These are phyloP conservation scores for Triticum aestivum DNA, from an alignment of 176 grass and related monocot species.

Conservation along the genomic window DNA sequence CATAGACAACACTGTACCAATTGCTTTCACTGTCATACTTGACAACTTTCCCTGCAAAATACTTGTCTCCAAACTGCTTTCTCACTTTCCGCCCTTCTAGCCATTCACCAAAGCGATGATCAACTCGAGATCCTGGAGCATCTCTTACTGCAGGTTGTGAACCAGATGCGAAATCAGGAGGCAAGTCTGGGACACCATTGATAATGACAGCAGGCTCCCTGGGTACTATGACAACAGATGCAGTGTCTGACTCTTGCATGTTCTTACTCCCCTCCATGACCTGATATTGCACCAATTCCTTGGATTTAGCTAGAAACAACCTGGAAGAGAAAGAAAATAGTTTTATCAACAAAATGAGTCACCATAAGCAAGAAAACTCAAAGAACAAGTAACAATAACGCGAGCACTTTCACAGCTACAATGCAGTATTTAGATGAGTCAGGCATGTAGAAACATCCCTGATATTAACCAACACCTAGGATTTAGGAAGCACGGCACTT, in stretches of 20 bases:
- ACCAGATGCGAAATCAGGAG: slow-evolving; percentile 27
- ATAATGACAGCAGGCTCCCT: slow-evolving; percentile 86
- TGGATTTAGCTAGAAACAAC: slow-evolving; percentile 21
- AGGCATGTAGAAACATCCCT: background rate
- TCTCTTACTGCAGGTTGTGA: slow-evolving; percentile 24
- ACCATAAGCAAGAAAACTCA: slow-evolving; percentile 7
- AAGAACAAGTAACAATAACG: slow-evolving; percentile 14
- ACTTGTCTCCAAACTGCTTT: slow-evolving; percentile 62
- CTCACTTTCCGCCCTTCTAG: slow-evolving; percentile 75
- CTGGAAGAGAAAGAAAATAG: slow-evolving; percentile 12
- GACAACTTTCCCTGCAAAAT: slow-evolving; percentile 69
- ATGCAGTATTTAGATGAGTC: background rate
- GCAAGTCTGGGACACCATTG: slow-evolving; percentile 61
- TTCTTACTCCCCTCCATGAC: slow-evolving; percentile 45
- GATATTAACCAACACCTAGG: background rate
- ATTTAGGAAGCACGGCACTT: background rate
- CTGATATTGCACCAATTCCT: slow-evolving; percentile 18
- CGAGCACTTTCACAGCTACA: slow-evolving; percentile 18
- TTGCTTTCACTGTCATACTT: slow-evolving; percentile 76
- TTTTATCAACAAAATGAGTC: slow-evolving; percentile 13
- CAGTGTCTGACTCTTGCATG: slow-evolving; percentile 35
- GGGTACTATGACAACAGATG: slow-evolving; percentile 51
- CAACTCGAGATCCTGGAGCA: slow-evolving; percentile 36
- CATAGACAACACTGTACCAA: slow-evolving; percentile 85
- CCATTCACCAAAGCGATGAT: slow-evolving; percentile 81